Evolutionary conservation across 1,284 basidiomycete species (phyloP).

Genomic region (Ceratobasidium sp.): DNA sequence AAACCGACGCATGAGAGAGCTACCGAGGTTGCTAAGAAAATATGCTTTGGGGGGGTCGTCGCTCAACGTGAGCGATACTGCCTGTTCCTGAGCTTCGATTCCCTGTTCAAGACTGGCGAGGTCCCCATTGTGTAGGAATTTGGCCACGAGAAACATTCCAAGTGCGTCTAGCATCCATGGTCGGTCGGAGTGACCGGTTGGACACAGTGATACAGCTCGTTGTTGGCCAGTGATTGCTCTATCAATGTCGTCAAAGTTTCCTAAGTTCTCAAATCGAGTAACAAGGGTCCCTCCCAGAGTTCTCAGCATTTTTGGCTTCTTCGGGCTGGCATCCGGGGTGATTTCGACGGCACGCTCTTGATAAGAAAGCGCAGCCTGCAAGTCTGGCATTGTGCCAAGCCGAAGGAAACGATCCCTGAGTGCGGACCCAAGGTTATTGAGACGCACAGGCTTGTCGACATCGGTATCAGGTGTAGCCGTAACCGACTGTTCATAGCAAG

Average conservation of each 20-base stretch:
- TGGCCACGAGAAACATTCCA: neutral
- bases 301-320: neutral
- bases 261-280: neutral
- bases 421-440: neutral
- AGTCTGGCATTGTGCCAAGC: neutral
- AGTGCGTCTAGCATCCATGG: neutral
- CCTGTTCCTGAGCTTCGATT: neutral
- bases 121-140: neutral
- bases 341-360: neutral
- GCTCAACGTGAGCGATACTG: neutral
- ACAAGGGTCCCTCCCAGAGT: neutral
- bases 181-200: neutral
- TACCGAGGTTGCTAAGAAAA: conserved; percentile 8
- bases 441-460: neutral
- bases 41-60: neutral
- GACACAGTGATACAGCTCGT: neutral
- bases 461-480: neutral
- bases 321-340: neutral
- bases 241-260: conserved; percentile 9
- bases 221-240: neutral
- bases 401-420: neutral
- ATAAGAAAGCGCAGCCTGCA: neutral
- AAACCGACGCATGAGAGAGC: neutral
- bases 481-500: neutral
- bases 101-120: neutral